phyloP scores from a whole-genome alignment of 2,329 filamentous ascomycete genomes.

The Fusarium sp. region DNA sequence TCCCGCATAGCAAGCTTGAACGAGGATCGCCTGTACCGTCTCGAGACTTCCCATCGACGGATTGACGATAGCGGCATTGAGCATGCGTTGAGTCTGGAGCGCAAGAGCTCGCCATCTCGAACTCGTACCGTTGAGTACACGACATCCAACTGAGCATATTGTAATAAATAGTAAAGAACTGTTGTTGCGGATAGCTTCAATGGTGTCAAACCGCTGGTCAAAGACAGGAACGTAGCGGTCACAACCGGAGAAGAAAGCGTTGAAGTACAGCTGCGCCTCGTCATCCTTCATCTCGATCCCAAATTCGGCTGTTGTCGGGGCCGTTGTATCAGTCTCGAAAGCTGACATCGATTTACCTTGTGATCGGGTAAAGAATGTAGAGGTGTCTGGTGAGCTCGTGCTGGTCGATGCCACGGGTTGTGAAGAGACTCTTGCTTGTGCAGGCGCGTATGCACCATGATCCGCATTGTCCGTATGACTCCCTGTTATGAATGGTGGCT shows the following conservation, averaged over 20 bases:
- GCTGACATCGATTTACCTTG: not conserved
- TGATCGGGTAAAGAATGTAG: not conserved
- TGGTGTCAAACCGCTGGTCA: not conserved
- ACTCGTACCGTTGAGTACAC: conserved; percentile 2
- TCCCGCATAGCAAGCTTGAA: conserved; percentile 11
- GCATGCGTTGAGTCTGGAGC: conserved; percentile 3
- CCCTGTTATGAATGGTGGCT: not conserved
- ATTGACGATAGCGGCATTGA: conserved; percentile 14
- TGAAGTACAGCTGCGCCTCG: conserved; percentile 8
- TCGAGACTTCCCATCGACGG: not conserved
- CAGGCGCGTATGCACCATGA: not conserved
- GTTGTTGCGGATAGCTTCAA: not conserved
- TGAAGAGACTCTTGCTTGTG: not conserved
- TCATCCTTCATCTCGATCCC: not conserved
- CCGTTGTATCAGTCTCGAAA: not conserved
- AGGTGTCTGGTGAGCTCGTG: not conserved
- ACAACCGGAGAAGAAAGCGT: conserved; percentile 13
- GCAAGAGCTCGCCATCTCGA: not conserved
- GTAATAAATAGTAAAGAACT: conserved; percentile 1
- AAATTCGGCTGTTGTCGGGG: not conserved
- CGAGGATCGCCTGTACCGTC: conserved; percentile 3
- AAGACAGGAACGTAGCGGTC: conserved; percentile 12
- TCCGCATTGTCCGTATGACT: fast-evolving
- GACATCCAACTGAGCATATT: conserved; percentile 15
- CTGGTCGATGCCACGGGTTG: not conserved